Conservation (phyloP, 495 filamentous ascomycete genomes). For the Penicillium crystallinum region DNA sequence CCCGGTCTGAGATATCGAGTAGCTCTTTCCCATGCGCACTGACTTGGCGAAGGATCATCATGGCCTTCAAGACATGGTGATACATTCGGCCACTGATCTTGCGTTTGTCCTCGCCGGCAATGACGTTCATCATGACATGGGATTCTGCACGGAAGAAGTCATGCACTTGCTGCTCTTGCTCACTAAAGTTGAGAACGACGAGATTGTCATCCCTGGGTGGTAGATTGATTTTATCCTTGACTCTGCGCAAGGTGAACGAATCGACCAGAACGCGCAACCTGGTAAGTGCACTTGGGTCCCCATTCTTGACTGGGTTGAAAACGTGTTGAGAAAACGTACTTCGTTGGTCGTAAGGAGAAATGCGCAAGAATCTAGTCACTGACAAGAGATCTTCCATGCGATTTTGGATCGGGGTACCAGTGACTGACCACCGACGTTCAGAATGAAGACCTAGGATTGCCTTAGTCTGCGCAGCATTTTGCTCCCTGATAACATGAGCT, state of each 20-base stretch:
- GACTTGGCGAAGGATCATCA: slow-evolving; percentile 82
- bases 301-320: slow-evolving; percentile 68
- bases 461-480: slow-evolving; percentile 71
- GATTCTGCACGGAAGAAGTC: slow-evolving; percentile 60
- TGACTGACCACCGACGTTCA: slow-evolving; percentile 89
- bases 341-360: slow-evolving; percentile 81
- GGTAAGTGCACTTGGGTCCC: slow-evolving; percentile 72
- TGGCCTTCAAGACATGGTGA: slow-evolving; percentile 83
- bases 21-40: slow-evolving; percentile 90
- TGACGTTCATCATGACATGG: slow-evolving; percentile 55
- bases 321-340: slow-evolving; percentile 71
- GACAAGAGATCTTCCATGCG: slow-evolving; percentile 85
- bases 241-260: slow-evolving; percentile 83
- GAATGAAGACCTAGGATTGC: slow-evolving; percentile 78
- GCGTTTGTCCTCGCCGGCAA: slow-evolving; percentile 46
- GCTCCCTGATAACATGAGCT: slow-evolving; percentile 88
- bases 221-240: slow-evolving; percentile 85
- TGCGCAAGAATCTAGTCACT: slow-evolving; percentile 80
- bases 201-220: slow-evolving; percentile 69
- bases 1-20: slow-evolving; percentile 73
- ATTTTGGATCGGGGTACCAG: slow-evolving; percentile 88
- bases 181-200: slow-evolving; percentile 53
- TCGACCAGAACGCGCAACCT: slow-evolving; percentile 89
- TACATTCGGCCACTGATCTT: slow-evolving; percentile 77
- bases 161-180: slow-evolving; percentile 51